These are phyloP conservation scores for Macrophomina tecta DNA, from an alignment of 2,329 filamentous ascomycete genomes.

Conservation along the genomic window DNA sequence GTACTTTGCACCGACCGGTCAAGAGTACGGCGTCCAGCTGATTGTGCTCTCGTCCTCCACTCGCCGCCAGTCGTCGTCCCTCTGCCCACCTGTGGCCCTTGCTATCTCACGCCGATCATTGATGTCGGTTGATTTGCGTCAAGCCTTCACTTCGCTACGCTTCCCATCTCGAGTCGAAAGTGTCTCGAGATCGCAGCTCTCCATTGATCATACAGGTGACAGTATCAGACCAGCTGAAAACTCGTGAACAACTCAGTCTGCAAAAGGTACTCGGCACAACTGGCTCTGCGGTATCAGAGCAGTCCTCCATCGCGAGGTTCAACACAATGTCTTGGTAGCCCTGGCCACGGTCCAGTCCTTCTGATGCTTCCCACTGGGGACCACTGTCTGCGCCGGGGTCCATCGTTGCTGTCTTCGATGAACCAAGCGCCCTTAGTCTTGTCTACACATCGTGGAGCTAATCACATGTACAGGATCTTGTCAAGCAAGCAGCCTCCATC, in stretches of 20 bases:
- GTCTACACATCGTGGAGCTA: conserved; percentile 23
- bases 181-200: conserved; percentile 63
- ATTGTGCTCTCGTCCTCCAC: conserved; percentile 6
- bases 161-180: conserved; percentile 63
- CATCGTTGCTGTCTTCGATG: conserved; percentile 28
- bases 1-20: conserved; percentile 7
- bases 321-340: conserved; percentile 27
- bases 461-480: conserved; percentile 19
- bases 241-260: conserved; percentile 32
- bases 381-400: conserved; percentile 26
- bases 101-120: conserved; percentile 40
- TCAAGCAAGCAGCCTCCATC: conserved; percentile 6
- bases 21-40: conserved; percentile 15
- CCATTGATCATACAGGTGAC: conserved; percentile 62
- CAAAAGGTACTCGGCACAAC: conserved; percentile 24
- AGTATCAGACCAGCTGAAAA: conserved; percentile 54
- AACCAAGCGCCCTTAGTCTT: conserved; percentile 24
- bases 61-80: neutral
- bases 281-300: conserved; percentile 25
- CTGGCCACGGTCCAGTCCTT: conserved; percentile 27
- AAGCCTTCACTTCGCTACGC: conserved; percentile 59
- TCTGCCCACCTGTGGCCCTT: conserved; percentile 18
- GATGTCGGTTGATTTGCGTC: conserved; percentile 66
- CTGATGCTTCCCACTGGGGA: conserved; percentile 13
- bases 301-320: conserved; percentile 26